Base-by-base conservation (phyloP, 148 eudicot genomes). In the Persicaria tinctoria region DNA sequence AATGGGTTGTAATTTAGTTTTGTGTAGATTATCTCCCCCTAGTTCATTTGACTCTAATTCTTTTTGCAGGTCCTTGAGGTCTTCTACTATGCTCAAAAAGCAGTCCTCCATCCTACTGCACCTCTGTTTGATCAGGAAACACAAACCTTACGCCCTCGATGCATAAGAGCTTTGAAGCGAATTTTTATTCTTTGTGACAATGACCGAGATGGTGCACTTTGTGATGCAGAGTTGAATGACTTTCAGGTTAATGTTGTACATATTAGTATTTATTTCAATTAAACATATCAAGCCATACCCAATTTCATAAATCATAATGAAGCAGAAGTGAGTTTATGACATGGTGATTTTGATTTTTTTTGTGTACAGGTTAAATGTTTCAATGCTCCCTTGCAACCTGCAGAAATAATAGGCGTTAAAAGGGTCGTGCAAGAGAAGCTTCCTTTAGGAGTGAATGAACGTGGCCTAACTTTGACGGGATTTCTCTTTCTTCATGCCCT, bases 201-300 rank as follows among this genome's bases (percentile, higher is more conserved):
- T 76, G 98, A 94, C 80, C 85, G 89, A 74, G 98, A 94, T 87
- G 98, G 97, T 75, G 91, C 97, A n/a, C 90, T 94, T 73, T 89
- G 88, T 81, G 97, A 91, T 81, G 96, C 88, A 62, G 98, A 94
- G 77, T 78, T 94, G 86, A 94, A 94, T 80, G 93, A 90, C 81
- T 94, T 94, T 78, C 98, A 94, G 98, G 98, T 94, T 66, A 56
- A 45, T 69, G 46, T n/a, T 53, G 9, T 41, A 20, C 46, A 11
- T 47, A 70, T 69, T 49, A 71, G 45, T 50, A 32, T 48, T 46
- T n/a, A 14, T 70, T 70, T 70, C n/a, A 17, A 48, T n/a, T 47
- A 41, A 17, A 48, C 48, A 71, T 47, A 27, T 71, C 32, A n/a
- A 46, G 38, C 13, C n/a, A 18, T 46, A 71, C 12, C 17, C 74